These are phyloP conservation scores for Ophiocordyceps polyrhachis-furcata DNA, from an alignment of 2,329 filamentous ascomycete species.

Conservation along the genomic window DNA sequence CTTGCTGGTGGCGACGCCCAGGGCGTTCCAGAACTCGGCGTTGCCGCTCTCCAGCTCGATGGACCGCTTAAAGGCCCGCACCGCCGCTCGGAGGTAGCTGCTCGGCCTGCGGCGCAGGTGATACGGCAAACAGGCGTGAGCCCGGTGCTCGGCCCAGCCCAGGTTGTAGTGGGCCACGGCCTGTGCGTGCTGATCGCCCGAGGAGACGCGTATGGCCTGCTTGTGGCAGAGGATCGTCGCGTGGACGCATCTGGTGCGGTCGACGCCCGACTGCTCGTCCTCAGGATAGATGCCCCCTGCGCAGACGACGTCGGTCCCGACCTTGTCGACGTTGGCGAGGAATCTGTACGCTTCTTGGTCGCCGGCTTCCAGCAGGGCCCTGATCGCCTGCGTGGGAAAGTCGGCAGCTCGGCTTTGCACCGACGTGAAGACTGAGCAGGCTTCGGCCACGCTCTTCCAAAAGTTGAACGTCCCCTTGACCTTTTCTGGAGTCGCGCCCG, in stretches of 20 bases:
- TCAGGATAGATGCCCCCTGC: slow-evolving; percentile 25
- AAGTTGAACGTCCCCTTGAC: slow-evolving; percentile 69
- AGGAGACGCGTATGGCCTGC: slow-evolving; percentile 55
- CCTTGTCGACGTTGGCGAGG: slow-evolving; percentile 51
- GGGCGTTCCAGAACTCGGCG: slow-evolving; percentile 89
- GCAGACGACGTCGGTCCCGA: slow-evolving; percentile 25
- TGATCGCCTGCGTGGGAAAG: slow-evolving; percentile 41
- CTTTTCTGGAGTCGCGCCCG: slow-evolving; percentile 39
- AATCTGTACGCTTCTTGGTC: slow-evolving; percentile 37
- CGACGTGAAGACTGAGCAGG: slow-evolving; percentile 66
- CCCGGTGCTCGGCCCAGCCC: slow-evolving; percentile 79
- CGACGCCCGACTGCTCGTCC: slow-evolving; percentile 27
- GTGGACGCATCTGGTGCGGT: slow-evolving; percentile 42
- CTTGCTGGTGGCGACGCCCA: slow-evolving; percentile 76
- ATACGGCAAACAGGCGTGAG: slow-evolving; percentile 46
- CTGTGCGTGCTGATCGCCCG: slow-evolving; percentile 65
- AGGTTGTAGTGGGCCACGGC: slow-evolving; percentile 96
- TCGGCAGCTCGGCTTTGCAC: slow-evolving; percentile 48
- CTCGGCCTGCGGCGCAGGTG: slow-evolving; percentile 36
- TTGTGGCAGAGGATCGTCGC: slow-evolving; percentile 75
- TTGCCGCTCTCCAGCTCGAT: slow-evolving; percentile 94
- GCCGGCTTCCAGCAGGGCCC: slow-evolving; percentile 35
- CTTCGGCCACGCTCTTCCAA: slow-evolving; percentile 85
- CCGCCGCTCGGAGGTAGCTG: slow-evolving; percentile 59
- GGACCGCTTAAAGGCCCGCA: slow-evolving; percentile 82